Evolutionary conservation across 2,329 filamentous ascomycete genomes (phyloP).

Genomic region (Penicillium sumatraense): DNA sequence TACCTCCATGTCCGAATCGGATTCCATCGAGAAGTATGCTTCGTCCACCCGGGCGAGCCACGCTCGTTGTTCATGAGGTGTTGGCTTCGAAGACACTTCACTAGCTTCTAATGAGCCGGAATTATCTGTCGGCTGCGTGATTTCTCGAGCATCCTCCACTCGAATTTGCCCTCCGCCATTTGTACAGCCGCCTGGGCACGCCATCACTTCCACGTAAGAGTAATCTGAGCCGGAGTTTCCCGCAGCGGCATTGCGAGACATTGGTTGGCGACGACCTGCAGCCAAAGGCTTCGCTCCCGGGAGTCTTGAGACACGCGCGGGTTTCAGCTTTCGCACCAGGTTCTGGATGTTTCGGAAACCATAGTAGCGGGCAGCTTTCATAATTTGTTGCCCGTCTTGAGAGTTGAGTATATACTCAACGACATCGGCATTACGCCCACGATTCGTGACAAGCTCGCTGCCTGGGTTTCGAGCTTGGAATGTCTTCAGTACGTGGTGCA

Average conservation of each 20-base stretch:
- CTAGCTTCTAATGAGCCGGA: conserved; percentile 26
- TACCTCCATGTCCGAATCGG: conserved; percentile 54
- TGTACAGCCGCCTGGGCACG: conserved; percentile 96
- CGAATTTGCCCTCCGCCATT: conserved; percentile 97
- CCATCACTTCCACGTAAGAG: conserved; percentile 98
- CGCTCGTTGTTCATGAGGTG: conserved; percentile 79
- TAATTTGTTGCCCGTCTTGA: conserved; percentile 60
- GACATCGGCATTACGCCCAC: conserved; percentile 89
- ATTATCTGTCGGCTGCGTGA: conserved; percentile 18
- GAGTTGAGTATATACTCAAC: conserved; percentile 77
- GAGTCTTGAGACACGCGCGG: conserved; percentile 75
- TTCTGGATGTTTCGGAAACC: conserved; percentile 99
- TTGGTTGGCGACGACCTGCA: conserved; percentile 35
- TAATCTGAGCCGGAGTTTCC: conserved; percentile 63
- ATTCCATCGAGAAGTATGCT: conserved; percentile 80
- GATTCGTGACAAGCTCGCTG: conserved; percentile 70
- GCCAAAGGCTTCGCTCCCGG: conserved; percentile 69
- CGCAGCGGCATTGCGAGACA: conserved; percentile 37
- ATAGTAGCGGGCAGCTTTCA: conserved; percentile 89
- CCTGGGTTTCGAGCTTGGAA: conserved; percentile 73
- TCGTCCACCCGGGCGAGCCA: conserved; percentile 85
- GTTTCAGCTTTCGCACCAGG: conserved; percentile 88
- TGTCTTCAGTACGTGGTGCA: conserved; percentile 80
- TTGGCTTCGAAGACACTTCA: conserved; percentile 58
- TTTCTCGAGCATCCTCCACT: conserved; percentile 69